Evolutionary conservation across 140 eudicot species (phyloP), one percentile per base, ranked within the genome.

Genomic region (Stevia rebaudiana): DNA sequence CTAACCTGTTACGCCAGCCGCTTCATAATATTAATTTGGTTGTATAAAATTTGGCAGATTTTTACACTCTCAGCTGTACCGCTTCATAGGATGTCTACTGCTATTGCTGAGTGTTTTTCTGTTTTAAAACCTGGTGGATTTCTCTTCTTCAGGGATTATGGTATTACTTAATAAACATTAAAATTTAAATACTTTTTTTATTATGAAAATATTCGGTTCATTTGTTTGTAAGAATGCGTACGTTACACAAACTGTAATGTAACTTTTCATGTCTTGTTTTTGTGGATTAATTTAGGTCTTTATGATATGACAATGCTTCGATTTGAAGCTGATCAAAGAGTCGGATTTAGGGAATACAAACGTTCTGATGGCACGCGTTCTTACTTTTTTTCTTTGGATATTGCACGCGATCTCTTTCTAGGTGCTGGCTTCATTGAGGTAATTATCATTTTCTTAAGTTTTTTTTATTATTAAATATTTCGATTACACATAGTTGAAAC

Each of bases 281-380:
- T 15, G 44, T 57, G 25, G 65, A 65, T 59, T 23, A 49, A 63
- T 64, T 53, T 89, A 92, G 96, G 98, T 44, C 89, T 88, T 62
- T 88, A 85, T 81, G 98, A 92, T 69, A 92, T 92, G 98, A 88
- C 95, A 44, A 92, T 92, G 98, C 95, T 92, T 70, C 86, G 96
- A 62, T 92, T 92, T 60, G 84, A 83, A 50, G 81, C 86, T 8
- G 84, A 77, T 33, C 94, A 92, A 72, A 81, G 78, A 66, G 88
- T 83, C 39, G 96, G 98, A 62, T 79, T 75, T 52, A 77, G 96
- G 77, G 97, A 92, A 57, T 88, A 92, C 74, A 62, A 81, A 61
- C 96, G 96, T 9, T 74, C 89, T 11, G 98, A 92, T 83, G 96
- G 98, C 63, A 92, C 98, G 13, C 79, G 84, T 6, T 87, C 92